phyloP scores from a whole-genome alignment of 768 basidiomycete genomes.

The Amanita muscaria region DNA sequence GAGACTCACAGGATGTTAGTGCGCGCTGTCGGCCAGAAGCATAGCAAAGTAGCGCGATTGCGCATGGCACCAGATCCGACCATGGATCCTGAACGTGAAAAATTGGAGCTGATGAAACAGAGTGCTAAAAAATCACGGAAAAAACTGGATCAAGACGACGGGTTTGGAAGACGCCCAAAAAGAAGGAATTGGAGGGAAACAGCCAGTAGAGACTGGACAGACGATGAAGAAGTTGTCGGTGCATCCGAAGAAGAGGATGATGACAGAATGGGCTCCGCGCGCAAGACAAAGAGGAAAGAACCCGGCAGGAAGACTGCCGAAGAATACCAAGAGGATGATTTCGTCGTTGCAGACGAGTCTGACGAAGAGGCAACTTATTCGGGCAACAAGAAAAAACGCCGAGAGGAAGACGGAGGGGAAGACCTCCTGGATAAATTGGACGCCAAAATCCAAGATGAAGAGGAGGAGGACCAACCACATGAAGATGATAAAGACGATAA shows the following conservation, averaged over 20 bases:
- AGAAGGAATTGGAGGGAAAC: constrained; percentile 35
- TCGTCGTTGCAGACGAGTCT: constrained; percentile 69
- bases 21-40: constrained; percentile 76
- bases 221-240: constrained; percentile 58
- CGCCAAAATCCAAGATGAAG: constrained; percentile 47
- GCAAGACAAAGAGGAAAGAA: constrained; percentile 40
- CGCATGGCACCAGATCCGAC: constrained; percentile 75
- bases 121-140: constrained; percentile 57
- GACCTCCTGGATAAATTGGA: constrained; percentile 66
- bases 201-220: constrained; percentile 41
- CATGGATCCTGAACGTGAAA: constrained; percentile 68
- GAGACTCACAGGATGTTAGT: constrained; percentile 87
- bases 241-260: constrained; percentile 55
- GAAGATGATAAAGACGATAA: constrained; percentile 21
- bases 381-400: constrained; percentile 27
- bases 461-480: constrained; percentile 42
- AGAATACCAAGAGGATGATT: constrained; percentile 79
- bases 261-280: constrained; percentile 29
- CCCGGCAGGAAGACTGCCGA: constrained; percentile 48
- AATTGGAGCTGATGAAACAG: constrained; percentile 56
- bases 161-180: constrained; percentile 38
- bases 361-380: constrained; percentile 52
- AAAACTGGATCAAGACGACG: constrained; percentile 42
- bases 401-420: constrained; percentile 31
- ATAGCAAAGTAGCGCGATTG: constrained; percentile 71